Evolutionary conservation across 495 filamentous ascomycete genomes (phyloP), one percentile per base, ranked within the genome.

Genomic region (Beverwykella pulmonaria): DNA sequence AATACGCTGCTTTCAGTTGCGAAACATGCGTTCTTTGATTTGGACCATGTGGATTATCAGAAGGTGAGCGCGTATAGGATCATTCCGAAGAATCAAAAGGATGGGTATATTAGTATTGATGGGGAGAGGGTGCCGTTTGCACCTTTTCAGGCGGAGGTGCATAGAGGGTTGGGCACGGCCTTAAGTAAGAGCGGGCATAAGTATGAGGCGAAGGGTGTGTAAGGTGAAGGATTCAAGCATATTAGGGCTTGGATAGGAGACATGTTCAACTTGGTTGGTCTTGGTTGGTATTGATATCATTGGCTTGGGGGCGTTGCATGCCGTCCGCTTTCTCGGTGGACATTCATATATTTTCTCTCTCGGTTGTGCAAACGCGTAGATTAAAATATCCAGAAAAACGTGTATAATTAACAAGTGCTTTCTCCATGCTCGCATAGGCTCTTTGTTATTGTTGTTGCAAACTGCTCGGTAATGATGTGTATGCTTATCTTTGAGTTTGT

Each of bases 61-160:
- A 98, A 98, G 74, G 82, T 96, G 2, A 79, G 80, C 30, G 93
- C 87, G 0, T 98, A 92, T 74, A 84, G 94, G 34, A 86, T 98
- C 65, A 85, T 88, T 0, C 94, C 94, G 0, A 88, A 86, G 22
- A 78, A 83, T 53, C 79, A 72, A 53, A 82, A 79, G 52, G 80
- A 83, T 50, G 92, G 94, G 4, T 94, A 91, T 76, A 93, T 98
- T 75, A 93, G 92, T 73, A 91, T 98, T 70, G 94, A 98, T 69
- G 94, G 94, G 26, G 94, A 98, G 76, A 80, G 85, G 23, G 79
- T 95, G 12, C 90, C 91, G 0, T 97, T 93, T 70, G 87, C 88
- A 61, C 88, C 90, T 0, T 93, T 96, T 75, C 94, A 98, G 78
- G 91, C 86, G 9, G 94, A 98, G 78, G 79, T 97, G 15, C 91